Conservation (phyloP, 495 filamentous ascomycete genomes). For the Tuber microsphaerosporum region DNA sequence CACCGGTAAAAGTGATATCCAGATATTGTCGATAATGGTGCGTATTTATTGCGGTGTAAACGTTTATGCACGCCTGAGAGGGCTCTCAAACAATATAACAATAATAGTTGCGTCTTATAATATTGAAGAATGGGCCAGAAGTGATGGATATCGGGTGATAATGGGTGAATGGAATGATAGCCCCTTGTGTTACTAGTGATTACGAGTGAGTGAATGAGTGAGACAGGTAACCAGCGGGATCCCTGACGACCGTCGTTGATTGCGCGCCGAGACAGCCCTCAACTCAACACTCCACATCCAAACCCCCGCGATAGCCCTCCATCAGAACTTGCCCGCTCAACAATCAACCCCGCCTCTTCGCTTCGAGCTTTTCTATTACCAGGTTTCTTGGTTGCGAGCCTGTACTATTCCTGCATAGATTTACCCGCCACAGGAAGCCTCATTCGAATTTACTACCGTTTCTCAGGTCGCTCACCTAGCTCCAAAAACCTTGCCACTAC, state of each 20-base stretch:
- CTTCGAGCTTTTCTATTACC: not conserved
- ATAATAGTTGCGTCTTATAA: not conserved
- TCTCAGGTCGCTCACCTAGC: not conserved
- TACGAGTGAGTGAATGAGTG: not conserved
- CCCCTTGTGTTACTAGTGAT: not conserved
- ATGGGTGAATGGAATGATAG: not conserved
- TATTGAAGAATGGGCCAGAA: not conserved
- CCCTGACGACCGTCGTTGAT: constrained; percentile 1
- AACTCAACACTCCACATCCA: constrained; percentile 1
- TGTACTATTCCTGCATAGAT: not conserved
- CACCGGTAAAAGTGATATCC: not conserved
- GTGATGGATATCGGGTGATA: not conserved
- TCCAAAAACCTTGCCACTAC: not conserved
- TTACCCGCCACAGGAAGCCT: not conserved
- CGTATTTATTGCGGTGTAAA: not conserved
- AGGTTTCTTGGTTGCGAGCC: not conserved
- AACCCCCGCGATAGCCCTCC: not conserved
- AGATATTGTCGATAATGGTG: not conserved
- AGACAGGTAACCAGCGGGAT: constrained; percentile 1
- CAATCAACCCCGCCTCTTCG: constrained; percentile 3
- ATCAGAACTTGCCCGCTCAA: not conserved
- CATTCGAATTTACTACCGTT: not conserved
- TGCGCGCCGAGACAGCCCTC: constrained; percentile 2
- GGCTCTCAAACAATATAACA: not conserved
- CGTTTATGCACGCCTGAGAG: not conserved